phyloP scores from a whole-genome alignment of 2,329 filamentous ascomycete species.

The Zymoseptoria ardabiliae region DNA sequence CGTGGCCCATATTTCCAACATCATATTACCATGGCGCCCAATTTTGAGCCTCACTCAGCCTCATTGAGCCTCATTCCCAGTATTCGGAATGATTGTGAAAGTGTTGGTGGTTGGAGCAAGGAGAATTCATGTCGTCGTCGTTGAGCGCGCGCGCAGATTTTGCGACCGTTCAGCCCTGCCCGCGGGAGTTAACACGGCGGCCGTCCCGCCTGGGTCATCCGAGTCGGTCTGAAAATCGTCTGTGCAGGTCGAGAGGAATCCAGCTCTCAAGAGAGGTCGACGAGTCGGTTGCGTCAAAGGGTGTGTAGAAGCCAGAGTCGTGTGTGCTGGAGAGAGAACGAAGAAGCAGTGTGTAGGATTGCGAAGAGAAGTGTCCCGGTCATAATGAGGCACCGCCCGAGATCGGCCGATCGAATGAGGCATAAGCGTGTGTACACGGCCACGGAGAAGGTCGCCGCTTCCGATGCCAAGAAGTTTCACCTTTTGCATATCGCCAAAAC shows the following conservation, averaged over 20 bases:
- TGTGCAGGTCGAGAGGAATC: not conserved
- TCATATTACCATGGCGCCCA: not conserved
- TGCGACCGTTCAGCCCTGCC: not conserved
- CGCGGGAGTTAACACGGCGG: not conserved
- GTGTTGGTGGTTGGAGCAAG: not conserved
- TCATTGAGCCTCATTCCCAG: not conserved
- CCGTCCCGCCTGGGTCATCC: not conserved
- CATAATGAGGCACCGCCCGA: too few species aligned
- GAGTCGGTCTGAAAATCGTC: not conserved
- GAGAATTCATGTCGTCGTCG: not conserved
- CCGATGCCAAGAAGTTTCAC: not conserved
- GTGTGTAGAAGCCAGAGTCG: too few species aligned
- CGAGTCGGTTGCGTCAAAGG: too few species aligned
- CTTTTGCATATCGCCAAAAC: not conserved
- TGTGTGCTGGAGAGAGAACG: too few species aligned
- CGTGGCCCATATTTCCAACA: not conserved
- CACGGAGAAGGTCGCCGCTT: not conserved
- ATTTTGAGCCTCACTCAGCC: not conserved
- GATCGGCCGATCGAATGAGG: not conserved
- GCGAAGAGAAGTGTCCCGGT: too few species aligned
- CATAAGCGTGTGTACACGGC: not conserved
- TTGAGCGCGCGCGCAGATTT: not conserved
- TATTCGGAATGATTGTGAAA: not conserved
- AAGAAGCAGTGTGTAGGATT: too few species aligned
- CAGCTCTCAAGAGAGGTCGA: too few species aligned